phyloP scores from a whole-genome alignment of 805 yeast genomes.

The Lipomyces spencermartinsiae region DNA sequence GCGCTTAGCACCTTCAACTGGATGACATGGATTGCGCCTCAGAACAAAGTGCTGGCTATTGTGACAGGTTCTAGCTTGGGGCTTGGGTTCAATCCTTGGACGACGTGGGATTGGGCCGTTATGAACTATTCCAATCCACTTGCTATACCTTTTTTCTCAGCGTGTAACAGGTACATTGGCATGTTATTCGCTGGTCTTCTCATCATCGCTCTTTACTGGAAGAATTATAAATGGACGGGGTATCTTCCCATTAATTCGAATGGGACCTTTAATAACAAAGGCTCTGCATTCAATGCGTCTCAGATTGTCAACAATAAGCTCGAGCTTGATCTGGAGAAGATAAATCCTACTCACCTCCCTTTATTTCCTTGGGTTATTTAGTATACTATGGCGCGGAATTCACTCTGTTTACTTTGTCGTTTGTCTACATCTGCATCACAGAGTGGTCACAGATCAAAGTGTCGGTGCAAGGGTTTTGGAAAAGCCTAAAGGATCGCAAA shows the following conservation, averaged over 20 bases:
- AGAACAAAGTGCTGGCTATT: slow-evolving; percentile 54
- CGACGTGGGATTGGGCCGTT: slow-evolving; percentile 55
- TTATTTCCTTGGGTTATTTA: slow-evolving; percentile 59
- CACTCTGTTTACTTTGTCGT: slow-evolving; percentile 59
- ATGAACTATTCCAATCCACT: slow-evolving; percentile 48
- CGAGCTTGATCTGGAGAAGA: slow-evolving; percentile 54
- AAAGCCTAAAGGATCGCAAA: slow-evolving; percentile 53
- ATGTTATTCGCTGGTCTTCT: slow-evolving; percentile 57
- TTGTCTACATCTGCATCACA: slow-evolving; percentile 54
- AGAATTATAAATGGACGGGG: slow-evolving; percentile 60
- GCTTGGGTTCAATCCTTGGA: slow-evolving; percentile 54
- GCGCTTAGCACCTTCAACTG: slow-evolving; percentile 66
- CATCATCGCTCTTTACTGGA: slow-evolving; percentile 58
- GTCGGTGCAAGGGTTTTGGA: slow-evolving; percentile 50
- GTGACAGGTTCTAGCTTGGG: slow-evolving; percentile 56
- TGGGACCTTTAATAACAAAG: slow-evolving; percentile 58
- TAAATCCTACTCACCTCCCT: slow-evolving; percentile 66
- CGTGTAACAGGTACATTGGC: slow-evolving; percentile 50
- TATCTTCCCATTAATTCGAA: slow-evolving; percentile 61
- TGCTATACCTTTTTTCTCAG: slow-evolving; percentile 41
- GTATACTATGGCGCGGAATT: slow-evolving; percentile 59
- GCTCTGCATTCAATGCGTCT: slow-evolving; percentile 56
- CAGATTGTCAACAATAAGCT: slow-evolving; percentile 54
- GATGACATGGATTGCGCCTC: slow-evolving; percentile 64
- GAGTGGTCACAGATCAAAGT: slow-evolving; percentile 60